A percentile compares a stretch with the other conserved stretches of the same genome.
These are phyloP conservation scores for Cyphellophora europaea DNA, from an alignment of 2,329 filamentous ascomycete species.

Conservation along the genomic window DNA sequence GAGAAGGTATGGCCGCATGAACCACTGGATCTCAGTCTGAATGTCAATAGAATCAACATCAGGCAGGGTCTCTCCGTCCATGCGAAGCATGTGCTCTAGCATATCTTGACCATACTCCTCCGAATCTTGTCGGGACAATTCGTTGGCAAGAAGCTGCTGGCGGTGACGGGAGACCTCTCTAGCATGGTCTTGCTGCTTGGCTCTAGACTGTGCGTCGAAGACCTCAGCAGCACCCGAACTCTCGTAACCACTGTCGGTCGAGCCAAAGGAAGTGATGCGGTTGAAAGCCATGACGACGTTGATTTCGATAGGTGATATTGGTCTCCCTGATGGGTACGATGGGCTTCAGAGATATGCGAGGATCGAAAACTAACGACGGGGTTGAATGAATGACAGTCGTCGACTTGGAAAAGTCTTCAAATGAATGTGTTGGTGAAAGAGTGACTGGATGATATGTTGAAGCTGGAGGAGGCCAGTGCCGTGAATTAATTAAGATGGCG, in stretches of 20 bases:
- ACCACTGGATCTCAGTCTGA: conserved; percentile 99
- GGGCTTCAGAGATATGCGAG: conserved; percentile 1
- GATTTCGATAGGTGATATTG: neutral
- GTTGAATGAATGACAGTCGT: conserved; percentile 19
- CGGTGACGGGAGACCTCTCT: conserved; percentile 71
- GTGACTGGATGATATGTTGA: conserved; percentile 21
- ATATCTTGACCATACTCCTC: conserved; percentile 94
- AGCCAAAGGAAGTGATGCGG: conserved; percentile 33
- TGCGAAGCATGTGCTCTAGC: conserved; percentile 84
- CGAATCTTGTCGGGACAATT: conserved; percentile 73
- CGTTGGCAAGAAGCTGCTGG: conserved; percentile 80
- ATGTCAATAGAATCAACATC: conserved; percentile 98
- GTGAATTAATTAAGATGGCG: conserved; percentile 3
- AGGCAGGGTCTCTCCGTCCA: conserved; percentile 88
- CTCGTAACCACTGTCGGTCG: conserved; percentile 55
- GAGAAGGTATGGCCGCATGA: conserved; percentile 95
- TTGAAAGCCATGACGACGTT: conserved; percentile 44
- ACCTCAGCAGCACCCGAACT: conserved; percentile 59
- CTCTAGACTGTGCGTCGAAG: conserved; percentile 40
- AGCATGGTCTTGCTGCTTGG: conserved; percentile 63
- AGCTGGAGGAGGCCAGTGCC: conserved; percentile 19
- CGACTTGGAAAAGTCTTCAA: conserved; percentile 6
- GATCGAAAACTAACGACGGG: conserved; percentile 11
- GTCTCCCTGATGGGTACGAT: conserved; percentile 2
- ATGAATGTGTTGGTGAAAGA: conserved; percentile 13